A percentile compares a stretch with the other conserved stretches of the same genome.
Evolutionary conservation across 2,329 filamentous ascomycete genomes (phyloP).

Genomic region (Dothideomycetidae sp.): DNA sequence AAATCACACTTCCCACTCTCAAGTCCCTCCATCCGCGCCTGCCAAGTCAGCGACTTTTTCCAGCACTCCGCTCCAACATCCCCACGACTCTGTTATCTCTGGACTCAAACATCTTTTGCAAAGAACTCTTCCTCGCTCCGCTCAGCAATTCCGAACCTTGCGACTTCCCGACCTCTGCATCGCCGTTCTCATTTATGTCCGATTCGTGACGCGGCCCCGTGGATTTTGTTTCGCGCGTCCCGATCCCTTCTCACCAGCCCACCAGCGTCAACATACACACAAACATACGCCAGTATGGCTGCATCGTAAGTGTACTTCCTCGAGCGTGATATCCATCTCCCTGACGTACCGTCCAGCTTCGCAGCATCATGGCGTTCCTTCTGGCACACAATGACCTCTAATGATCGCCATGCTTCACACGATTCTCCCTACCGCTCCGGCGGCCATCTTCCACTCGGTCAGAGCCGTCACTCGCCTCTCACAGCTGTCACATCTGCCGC

Average conservation of each 20-base stretch:
- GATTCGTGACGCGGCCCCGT: too few species aligned
- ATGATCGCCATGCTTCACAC: constrained; percentile 74
- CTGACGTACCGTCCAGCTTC: constrained; percentile 27
- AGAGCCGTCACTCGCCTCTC: constrained; percentile 66
- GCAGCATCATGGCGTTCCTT: constrained; percentile 69
- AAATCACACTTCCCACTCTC: too few species aligned
- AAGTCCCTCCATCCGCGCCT: not conserved
- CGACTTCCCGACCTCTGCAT: too few species aligned
- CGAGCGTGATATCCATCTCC: too few species aligned
- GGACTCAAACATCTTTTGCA: too few species aligned
- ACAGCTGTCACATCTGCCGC: constrained; percentile 77
- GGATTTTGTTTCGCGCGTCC: too few species aligned
- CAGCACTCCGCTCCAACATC: not conserved
- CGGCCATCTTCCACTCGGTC: constrained; percentile 74
- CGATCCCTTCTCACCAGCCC: too few species aligned
- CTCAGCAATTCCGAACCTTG: too few species aligned
- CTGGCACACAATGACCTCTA: constrained; percentile 73
- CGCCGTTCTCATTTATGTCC: not conserved
- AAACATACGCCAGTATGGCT: constrained; percentile 4
- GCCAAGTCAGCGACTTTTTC: not conserved
- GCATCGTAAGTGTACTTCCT: constrained; percentile 2
- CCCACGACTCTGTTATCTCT: not conserved
- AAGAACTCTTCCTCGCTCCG: too few species aligned
- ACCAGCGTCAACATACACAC: too few species aligned
- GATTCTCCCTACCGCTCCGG: constrained; percentile 89